Conservation (phyloP, 2,329 filamentous ascomycete genomes). For the Zasmidium citrigriseum region DNA sequence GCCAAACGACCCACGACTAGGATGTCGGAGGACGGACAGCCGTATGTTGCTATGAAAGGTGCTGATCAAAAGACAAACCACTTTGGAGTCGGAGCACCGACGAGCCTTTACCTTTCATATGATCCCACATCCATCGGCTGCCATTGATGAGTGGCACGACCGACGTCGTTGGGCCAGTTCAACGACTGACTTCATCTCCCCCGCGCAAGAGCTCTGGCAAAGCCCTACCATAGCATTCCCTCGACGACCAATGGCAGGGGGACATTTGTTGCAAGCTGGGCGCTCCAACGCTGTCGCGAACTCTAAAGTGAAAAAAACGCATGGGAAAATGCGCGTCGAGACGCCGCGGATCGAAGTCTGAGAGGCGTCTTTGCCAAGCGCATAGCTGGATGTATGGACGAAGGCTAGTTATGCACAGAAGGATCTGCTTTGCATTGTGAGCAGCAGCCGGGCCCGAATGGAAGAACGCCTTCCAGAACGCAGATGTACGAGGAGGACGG, state of each 20-base stretch:
- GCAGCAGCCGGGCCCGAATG: neutral
- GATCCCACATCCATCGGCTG: too few species aligned
- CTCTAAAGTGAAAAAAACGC: neutral
- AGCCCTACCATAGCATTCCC: neutral
- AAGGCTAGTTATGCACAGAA: neutral
- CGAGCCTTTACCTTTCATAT: neutral
- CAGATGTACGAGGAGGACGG: neutral
- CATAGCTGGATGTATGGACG: neutral
- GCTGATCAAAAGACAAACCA: neutral
- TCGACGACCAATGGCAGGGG: too few species aligned
- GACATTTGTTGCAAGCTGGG: neutral
- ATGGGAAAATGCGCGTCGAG: neutral
- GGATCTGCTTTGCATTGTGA: neutral
- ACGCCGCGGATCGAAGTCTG: neutral
- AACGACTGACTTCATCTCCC: neutral
- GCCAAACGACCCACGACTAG: neutral
- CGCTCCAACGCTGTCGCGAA: neutral
- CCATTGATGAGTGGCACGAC: neutral
- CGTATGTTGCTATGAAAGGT: neutral
- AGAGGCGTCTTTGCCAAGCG: neutral
- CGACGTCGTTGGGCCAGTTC: neutral
- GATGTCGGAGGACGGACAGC: neutral
- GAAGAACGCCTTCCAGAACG: neutral
- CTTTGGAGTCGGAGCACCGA: neutral
- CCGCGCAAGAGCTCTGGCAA: neutral